Evolutionary conservation across 2,329 filamentous ascomycete genomes (phyloP), one percentile per base, ranked within the genome.

Genomic region (Diaporthe destruens): DNA sequence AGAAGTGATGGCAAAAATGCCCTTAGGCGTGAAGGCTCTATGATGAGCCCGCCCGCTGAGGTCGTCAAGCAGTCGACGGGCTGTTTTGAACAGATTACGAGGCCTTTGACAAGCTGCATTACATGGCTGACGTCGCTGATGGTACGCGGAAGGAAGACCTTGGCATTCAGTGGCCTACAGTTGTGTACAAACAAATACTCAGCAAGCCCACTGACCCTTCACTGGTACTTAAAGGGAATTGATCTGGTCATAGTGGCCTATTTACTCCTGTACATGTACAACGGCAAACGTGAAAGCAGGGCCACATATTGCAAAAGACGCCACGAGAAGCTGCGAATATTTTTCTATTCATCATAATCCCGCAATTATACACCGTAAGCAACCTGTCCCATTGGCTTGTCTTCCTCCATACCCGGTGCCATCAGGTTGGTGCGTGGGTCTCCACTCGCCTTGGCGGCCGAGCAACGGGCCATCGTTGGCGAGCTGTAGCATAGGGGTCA

Each of bases 401-500:
- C 88, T 78, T 90, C 87, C 79, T 88, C 87, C 81, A 90, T 87
- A 70, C 93, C 93, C 29, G 92, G 87, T 69, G 92, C 92, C 91
- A 95, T 92, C 77, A 94, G 90, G 84, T 95, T 94, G 71, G 91
- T 95, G 82, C 93, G 87, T 72, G 92, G 89, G 84, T 95, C 93
- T 74, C 92, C 91, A 12, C 91, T 91, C 72, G 92, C 93, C 89
- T 98, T 98, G 77, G 95, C 93, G 69, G 94, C 96, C 65, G 95
- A 97, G 88, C 95, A 98, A 81, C 96, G 93, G 74, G 96, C 96
- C 96, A 99, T 99, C 72, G 96, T 99, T 67, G 96, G 95, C 75
- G 95, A 98, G 87, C 95, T 97, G 74, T 23, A 56, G n/a, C 20
- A 49, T 1, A 23, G 68, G 71, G 76, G 76, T 74, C 72, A 75